Evolutionary conservation across 257 asterid species (phyloP), one percentile per base, ranked within the genome.

Genomic region (Coffea canephora): DNA sequence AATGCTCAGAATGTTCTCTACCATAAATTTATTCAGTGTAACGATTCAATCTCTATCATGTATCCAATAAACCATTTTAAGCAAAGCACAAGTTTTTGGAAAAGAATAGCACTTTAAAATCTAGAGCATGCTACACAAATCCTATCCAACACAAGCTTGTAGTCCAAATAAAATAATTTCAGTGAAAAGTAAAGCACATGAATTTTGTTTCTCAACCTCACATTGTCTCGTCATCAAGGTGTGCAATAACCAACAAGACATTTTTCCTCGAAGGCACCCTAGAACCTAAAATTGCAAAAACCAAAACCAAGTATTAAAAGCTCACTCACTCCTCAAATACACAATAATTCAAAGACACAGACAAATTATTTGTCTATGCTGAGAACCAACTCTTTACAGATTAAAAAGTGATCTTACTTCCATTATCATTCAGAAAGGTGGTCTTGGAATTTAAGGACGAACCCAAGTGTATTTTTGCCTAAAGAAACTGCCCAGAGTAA

Each of bases 171-270:
- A 49, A 41, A 39, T 39, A 39, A 39, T 39, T 39, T 39, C 43
- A 39, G n/a, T 59, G 45, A 16, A 78, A 41, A 61, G 14, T 61
- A 23, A 14, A 61, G 15, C 12, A 61, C 34, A 77, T 68, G 73
- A 69, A 12, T 11, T 52, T 69, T 50, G 55, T 31, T 34, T 3
- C 27, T 78, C 74, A 77, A 78, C 79, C 87, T 86, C 88, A 93
- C 98, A 93, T 95, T 68, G 99, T 89, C 88, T 92, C 98, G 54
- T 95, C 98, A 80, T 95, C 99, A 36, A 97, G 97, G 85, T 95
- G 99, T 36, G 98, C 97, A 80, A 88, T 89, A 80, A 93, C 91
- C 88, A 93, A 85, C 89, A 95, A 86, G 49, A 88, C 92, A 82
- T 91, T 91, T 87, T 89, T 89, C 81, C 85, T 86, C 69, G 75